phyloP scores from a whole-genome alignment of 148 eudicot species.

The Chenopodium berlandieri region DNA sequence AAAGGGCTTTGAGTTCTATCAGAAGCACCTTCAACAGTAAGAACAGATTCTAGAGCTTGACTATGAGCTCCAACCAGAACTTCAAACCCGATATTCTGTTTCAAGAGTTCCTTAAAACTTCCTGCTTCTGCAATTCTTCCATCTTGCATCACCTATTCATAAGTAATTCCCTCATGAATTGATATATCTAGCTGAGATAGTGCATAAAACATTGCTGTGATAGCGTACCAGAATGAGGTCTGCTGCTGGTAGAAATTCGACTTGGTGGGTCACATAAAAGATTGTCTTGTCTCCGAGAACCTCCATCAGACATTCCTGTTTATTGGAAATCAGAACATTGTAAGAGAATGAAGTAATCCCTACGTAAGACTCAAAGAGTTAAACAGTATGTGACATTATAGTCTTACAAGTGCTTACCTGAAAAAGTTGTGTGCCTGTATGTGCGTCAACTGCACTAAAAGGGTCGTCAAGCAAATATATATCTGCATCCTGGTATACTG shows the following conservation, averaged over 20 bases:
- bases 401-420: slow-evolving; percentile 46
- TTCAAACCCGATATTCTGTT: slow-evolving; percentile 86
- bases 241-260: slow-evolving; percentile 98
- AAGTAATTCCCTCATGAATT: background rate
- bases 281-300: slow-evolving; percentile 85
- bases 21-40: slow-evolving; percentile 56
- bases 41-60: slow-evolving; percentile 83
- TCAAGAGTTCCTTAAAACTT: slow-evolving; percentile 68
- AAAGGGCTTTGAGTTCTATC: slow-evolving; percentile 39
- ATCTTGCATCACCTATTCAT: slow-evolving; percentile 83
- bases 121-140: slow-evolving; percentile 93
- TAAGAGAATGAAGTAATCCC: background rate
- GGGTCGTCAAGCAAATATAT: slow-evolving; percentile 96
- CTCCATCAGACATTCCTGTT: slow-evolving; percentile 90
- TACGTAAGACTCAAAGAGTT: background rate
- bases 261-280: slow-evolving; percentile 92
- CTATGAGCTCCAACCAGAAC: slow-evolving; percentile 87
- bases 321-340: background rate
- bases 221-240: slow-evolving; percentile 83
- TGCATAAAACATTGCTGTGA: background rate
- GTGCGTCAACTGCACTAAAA: slow-evolving; percentile 98
- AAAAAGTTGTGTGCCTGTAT: slow-evolving; percentile 90
- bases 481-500: slow-evolving; percentile 91
- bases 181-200: background rate
- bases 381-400: background rate